phyloP scores from a whole-genome alignment of 345 rosid species.

The Linum usitatissimum region DNA sequence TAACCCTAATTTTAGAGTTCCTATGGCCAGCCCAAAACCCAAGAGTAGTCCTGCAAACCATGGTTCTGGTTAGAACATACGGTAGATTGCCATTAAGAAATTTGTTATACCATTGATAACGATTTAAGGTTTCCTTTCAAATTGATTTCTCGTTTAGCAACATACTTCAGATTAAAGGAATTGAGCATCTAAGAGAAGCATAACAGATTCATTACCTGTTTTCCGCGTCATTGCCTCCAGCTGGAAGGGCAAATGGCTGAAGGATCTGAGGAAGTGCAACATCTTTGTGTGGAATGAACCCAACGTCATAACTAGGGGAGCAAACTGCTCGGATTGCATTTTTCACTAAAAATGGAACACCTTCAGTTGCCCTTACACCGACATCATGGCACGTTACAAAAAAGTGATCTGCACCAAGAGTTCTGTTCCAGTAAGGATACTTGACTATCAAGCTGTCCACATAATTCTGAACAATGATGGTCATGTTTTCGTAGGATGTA shows the following conservation, averaged over 20 bases:
- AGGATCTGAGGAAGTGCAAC: slow-evolving; percentile 90
- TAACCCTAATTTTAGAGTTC: slow-evolving; percentile 87
- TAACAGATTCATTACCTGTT: slow-evolving; percentile 40
- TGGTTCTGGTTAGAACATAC: slow-evolving; percentile 8
- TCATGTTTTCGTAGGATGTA: slow-evolving; percentile 88
- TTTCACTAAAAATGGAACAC: slow-evolving; percentile 63
- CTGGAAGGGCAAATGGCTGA: slow-evolving; percentile 89
- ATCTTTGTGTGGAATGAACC: slow-evolving; percentile 93
- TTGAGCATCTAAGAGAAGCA: no score
- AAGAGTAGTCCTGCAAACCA: slow-evolving; percentile 62
- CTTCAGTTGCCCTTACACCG: slow-evolving; percentile 91
- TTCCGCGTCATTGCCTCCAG: slow-evolving; percentile 76
- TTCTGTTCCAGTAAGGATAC: slow-evolving; percentile 94
- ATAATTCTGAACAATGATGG: slow-evolving; percentile 66
- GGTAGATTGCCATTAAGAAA: neutral
- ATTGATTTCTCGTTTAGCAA: no score
- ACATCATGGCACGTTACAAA: slow-evolving; percentile 95
- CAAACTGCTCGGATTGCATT: slow-evolving; percentile 89
- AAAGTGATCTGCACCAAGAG: slow-evolving; percentile 94
- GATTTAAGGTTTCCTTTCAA: no score
- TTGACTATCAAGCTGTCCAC: slow-evolving; percentile 53
- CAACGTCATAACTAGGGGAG: slow-evolving; percentile 92
- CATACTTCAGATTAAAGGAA: no score
- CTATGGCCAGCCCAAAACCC: slow-evolving; percentile 99
- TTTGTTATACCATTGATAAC: no score